phyloP scores from a whole-genome alignment of 1,284 basidiomycete genomes.

The Tetrapyrgos nigripes region DNA sequence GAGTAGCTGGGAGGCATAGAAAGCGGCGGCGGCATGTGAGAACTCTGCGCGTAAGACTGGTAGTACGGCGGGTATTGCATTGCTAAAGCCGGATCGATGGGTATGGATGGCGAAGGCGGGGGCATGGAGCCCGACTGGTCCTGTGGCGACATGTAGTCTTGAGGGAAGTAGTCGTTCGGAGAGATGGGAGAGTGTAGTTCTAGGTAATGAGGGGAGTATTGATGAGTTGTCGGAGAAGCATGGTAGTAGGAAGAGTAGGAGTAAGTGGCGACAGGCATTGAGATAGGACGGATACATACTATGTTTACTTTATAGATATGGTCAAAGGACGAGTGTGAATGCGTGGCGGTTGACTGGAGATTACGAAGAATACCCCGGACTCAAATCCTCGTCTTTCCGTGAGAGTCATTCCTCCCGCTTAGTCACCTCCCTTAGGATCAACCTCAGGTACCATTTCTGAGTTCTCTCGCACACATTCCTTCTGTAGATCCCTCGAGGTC shows the following conservation, averaged over 20 bases:
- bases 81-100: constrained; percentile 72
- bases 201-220: constrained; percentile 37
- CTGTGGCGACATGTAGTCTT: constrained; percentile 38
- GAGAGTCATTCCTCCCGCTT: not conserved
- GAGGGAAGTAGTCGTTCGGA: constrained; percentile 37
- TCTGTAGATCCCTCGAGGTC: not conserved
- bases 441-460: too few relatives aligned
- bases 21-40: constrained; percentile 50
- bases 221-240: constrained; percentile 34
- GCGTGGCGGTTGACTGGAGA: not conserved
- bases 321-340: not conserved
- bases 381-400: not conserved
- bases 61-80: constrained; percentile 68
- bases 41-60: constrained; percentile 45
- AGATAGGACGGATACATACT: constrained; percentile 9
- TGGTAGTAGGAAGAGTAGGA: constrained; percentile 48
- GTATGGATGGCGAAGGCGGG: constrained; percentile 61
- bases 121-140: constrained; percentile 52
- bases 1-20: constrained; percentile 54
- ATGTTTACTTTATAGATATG: constrained; percentile 18
- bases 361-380: not conserved
- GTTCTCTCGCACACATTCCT: too few relatives aligned
- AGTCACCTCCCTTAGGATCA: too few relatives aligned
- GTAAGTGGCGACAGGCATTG: constrained; percentile 36
- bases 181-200: constrained; percentile 25